phyloP scores from a whole-genome alignment of 2,329 filamentous ascomycete genomes.

The Colletotrichum sp. region DNA sequence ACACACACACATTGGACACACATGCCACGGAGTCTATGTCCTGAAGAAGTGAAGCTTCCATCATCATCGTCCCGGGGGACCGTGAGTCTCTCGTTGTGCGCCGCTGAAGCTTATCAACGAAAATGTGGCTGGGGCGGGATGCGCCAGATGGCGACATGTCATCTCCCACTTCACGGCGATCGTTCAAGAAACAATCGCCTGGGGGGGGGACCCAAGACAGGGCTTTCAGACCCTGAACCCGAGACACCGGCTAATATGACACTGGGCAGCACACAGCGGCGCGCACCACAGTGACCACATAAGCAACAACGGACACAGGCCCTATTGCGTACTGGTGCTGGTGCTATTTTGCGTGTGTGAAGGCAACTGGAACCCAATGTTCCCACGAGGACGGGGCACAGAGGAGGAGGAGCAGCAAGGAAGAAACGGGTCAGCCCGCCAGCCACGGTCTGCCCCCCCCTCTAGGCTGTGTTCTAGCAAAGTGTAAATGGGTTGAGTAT shows the following conservation, averaged over 20 bases:
- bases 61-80: background rate
- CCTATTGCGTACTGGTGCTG: background rate
- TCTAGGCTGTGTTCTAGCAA: background rate
- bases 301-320: background rate
- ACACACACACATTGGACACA: background rate
- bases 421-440: background rate
- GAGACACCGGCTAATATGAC: background rate
- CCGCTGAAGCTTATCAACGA: background rate
- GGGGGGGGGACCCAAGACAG: background rate
- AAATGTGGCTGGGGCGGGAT: background rate
- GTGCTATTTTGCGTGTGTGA: background rate
- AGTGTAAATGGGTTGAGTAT: background rate
- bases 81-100: background rate
- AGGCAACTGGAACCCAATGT: background rate
- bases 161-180: background rate
- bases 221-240: background rate
- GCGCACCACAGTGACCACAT: background rate
- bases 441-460: background rate
- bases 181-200: background rate
- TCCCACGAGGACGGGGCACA: background rate
- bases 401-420: background rate
- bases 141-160: background rate
- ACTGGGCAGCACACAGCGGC: background rate
- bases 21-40: background rate
- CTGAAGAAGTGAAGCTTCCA: background rate